Conservation (phyloP, 768 basidiomycete genomes). For the Serendipita sp. region DNA sequence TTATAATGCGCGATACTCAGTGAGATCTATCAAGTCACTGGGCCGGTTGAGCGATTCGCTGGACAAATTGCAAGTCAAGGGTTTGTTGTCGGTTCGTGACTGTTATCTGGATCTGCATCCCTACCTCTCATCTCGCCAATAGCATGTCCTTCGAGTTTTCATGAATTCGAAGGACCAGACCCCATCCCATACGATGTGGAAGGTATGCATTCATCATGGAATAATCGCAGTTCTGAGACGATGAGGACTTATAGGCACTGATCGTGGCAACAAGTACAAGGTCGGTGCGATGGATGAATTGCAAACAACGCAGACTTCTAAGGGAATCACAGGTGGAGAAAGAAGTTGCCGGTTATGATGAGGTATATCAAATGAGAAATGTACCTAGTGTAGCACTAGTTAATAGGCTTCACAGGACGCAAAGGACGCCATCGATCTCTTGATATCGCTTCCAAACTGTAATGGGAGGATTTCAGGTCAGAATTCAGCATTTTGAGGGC, state of each 20-base stretch:
- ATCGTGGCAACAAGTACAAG: slow-evolving; percentile 89
- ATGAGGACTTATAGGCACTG: slow-evolving; percentile 40
- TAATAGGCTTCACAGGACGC: slow-evolving; percentile 43
- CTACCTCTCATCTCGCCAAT: not conserved
- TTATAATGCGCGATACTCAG: no score
- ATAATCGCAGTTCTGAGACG: slow-evolving; percentile 3
- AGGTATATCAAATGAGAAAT: slow-evolving; percentile 31
- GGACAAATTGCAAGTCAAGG: slow-evolving; percentile 80
- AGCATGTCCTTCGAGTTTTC: slow-evolving; percentile 79
- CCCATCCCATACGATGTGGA: slow-evolving; percentile 78
- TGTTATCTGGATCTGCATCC: not conserved
- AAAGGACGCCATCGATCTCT: slow-evolving; percentile 57
- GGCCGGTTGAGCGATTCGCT: slow-evolving; percentile 86
- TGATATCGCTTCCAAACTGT: slow-evolving; percentile 61
- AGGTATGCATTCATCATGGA: slow-evolving; percentile 32
- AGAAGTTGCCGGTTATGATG: slow-evolving; percentile 71
- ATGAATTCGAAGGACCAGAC: slow-evolving; percentile 84
- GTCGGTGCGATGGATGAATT: slow-evolving; percentile 20
- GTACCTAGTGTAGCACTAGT: not conserved
- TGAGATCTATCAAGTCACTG: slow-evolving; percentile 95
- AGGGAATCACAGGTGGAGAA: slow-evolving; percentile 61
- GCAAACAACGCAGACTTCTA: not conserved
- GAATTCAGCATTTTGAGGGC: slow-evolving; percentile 12
- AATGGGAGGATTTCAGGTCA: slow-evolving; percentile 79
- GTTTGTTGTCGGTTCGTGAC: slow-evolving; percentile 54